Conservation (phyloP, 345 rosid species). For the Heritiera fomes region DNA sequence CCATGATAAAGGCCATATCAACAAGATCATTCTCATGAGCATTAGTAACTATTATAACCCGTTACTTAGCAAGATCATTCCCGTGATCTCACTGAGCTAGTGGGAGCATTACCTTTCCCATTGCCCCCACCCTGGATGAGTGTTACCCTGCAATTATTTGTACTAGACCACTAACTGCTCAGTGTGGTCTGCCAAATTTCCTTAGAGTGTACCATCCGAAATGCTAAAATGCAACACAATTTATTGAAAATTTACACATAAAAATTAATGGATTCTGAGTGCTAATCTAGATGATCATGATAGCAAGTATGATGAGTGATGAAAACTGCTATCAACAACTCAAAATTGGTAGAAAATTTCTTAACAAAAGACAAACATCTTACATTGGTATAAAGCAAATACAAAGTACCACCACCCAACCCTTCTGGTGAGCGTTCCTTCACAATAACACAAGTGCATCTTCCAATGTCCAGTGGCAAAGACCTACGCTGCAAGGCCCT, state of each 20-base stretch:
- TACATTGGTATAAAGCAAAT: conserved; percentile 83
- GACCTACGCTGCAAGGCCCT: conserved; percentile 84
- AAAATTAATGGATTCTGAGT: neutral
- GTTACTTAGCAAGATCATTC: too few species aligned
- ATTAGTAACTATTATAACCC: too few species aligned
- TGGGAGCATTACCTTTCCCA: too few species aligned
- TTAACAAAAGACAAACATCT: conserved; percentile 23
- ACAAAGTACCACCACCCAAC: conserved; percentile 54
- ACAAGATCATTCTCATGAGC: too few species aligned
- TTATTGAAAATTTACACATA: neutral
- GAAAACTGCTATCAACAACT: neutral
- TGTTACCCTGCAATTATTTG: too few species aligned
- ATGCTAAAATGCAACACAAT: neutral
- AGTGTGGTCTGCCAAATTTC: neutral
- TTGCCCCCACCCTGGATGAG: too few species aligned
- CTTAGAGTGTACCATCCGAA: neutral
- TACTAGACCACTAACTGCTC: neutral
- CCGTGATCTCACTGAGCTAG: too few species aligned
- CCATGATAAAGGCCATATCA: too few species aligned
- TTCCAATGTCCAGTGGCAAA: conserved; percentile 84
- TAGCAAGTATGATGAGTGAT: neutral
- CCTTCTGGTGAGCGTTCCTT: conserved; percentile 63
- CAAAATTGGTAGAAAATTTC: neutral
- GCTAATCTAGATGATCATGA: neutral
- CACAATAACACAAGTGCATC: conserved; percentile 82